Percentiles rank a stretch among this genome's conserved stretches.
Conservation (phyloP, 139 green algal species). For the Chlorella sp. region DNA sequence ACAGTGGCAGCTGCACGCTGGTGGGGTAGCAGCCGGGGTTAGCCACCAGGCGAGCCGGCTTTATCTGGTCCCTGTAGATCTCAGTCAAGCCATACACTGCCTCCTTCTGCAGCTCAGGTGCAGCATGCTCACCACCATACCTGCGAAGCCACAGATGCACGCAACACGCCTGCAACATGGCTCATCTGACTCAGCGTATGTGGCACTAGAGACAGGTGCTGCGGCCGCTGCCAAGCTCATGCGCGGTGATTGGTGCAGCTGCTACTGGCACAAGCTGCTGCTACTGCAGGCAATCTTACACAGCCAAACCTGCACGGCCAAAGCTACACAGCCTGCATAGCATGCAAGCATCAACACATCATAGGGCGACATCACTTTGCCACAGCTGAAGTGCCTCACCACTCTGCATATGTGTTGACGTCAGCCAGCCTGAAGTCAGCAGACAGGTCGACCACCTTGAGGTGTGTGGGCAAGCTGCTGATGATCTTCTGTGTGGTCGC, state of each 20-base stretch:
- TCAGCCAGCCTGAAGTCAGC: conserved; percentile 92
- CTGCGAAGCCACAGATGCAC: conserved; percentile 21
- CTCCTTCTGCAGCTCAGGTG: conserved; percentile 89
- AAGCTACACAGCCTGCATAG: too few species aligned
- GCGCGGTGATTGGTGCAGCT: neutral
- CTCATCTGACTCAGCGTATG: neutral
- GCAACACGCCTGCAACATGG: neutral
- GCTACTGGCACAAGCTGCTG: neutral
- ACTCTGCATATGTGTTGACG: conserved; percentile 82
- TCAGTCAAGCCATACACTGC: conserved; percentile 97
- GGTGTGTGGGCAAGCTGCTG: conserved; percentile 58
- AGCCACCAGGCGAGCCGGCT: conserved; percentile 80
- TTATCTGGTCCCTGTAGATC: conserved; percentile 73
- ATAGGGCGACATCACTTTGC: neutral
- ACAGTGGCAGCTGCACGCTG: conserved; percentile 75
- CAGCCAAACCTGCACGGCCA: neutral
- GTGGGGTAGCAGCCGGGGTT: conserved; percentile 99
- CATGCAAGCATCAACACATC: neutral
- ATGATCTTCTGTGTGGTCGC: conserved; percentile 78
- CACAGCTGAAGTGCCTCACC: conserved; percentile 48
- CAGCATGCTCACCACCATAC: conserved; percentile 87
- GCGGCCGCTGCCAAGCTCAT: neutral
- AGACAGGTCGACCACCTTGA: conserved; percentile 95
- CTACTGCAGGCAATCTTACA: neutral
- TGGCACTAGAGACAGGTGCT: neutral